Base-by-base conservation (phyloP, 2,329 filamentous ascomycete genomes). In the Diaporthe citri region DNA sequence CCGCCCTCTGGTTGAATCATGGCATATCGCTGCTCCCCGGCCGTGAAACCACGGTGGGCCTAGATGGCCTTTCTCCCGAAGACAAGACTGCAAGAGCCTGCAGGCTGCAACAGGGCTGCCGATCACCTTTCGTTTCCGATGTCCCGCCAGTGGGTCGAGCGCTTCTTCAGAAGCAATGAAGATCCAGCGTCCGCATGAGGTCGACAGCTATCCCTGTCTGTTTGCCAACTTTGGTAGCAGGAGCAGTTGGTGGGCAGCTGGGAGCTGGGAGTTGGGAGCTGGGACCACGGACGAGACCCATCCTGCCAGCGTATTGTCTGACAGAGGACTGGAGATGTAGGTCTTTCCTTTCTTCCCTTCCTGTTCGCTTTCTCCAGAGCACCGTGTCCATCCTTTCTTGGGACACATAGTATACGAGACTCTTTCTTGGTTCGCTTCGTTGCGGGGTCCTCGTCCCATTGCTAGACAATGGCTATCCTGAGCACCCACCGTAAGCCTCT, bases 391-490 rank as follows among this genome's bases (percentile, higher is more conserved):
- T 72, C 10, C 13, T 51, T 22, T 34, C 7, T n/a, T 4, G 31
- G 39, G 28, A 41, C 43, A 70, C 56, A n/a, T 57, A 70, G 25
- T 55, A 25, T 31, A 55, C 64, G 28, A 39, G n/a, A 28, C 59
- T 72, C n/a, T 72, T 25, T n/a, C 17, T 67, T 28, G 28, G 51
- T 55, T 64, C 34, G 39, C 8, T 34, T 52, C 10, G 51, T 60
- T 12, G 46, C 51, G 52, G 39, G 31, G 64, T 51, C 57, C 67
- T 72, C 34, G n/a, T 71, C 28, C 64, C 56, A 56, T 57, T 55
- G 55, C 74, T 59, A 75, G 56, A 55, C 64, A 36, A 75, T 75
- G 71, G 43, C 74, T 66, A 66, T 74, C 25, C 36, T 75, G 34
- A 57, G 56, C 62, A 71, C 55, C 31, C 74, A 48, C 41, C 74